These are phyloP conservation scores for Monosporozyma unispora DNA, from an alignment of 805 yeast genomes.

Conservation along the genomic window DNA sequence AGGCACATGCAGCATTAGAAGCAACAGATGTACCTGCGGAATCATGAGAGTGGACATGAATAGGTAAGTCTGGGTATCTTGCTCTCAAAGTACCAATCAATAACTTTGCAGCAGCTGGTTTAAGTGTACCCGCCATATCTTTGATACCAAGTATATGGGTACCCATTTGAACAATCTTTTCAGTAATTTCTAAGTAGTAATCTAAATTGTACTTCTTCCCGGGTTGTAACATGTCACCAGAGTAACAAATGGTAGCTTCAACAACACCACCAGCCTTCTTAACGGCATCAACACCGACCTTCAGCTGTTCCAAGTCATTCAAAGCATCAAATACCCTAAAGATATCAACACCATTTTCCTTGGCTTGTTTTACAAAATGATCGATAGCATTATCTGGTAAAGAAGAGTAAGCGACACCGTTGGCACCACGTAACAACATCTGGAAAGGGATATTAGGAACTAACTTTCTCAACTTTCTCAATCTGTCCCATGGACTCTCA, in stretches of 20 bases:
- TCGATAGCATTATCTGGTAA: slow-evolving; percentile 98
- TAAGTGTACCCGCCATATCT: slow-evolving; percentile 99
- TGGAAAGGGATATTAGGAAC: slow-evolving; percentile 99
- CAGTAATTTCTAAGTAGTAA: slow-evolving; percentile 77
- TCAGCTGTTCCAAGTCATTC: slow-evolving; percentile 91
- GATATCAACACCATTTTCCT: slow-evolving; percentile 91
- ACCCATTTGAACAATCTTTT: slow-evolving; percentile 82
- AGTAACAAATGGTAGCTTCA: slow-evolving; percentile 96
- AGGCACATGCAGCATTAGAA: slow-evolving; percentile 87
- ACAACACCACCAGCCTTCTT: slow-evolving; percentile 98
- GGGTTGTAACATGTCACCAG: slow-evolving; percentile 95
- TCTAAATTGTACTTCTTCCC: slow-evolving; percentile 93
- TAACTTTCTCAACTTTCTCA: slow-evolving; percentile 72
- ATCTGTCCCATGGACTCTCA: slow-evolving; percentile 98
- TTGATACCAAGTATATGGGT: slow-evolving; percentile 95
- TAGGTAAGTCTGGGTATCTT: slow-evolving; percentile 86
- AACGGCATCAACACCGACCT: slow-evolving; percentile 98
- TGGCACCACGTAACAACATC: slow-evolving; percentile 98
- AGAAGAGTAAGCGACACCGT: slow-evolving; percentile 97
- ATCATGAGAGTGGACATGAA: slow-evolving; percentile 98
- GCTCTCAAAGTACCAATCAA: slow-evolving; percentile 75
- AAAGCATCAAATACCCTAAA: slow-evolving; percentile 97
- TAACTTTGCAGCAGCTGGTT: slow-evolving; percentile 84
- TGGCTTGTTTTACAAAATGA: slow-evolving; percentile 91
- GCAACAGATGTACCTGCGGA: slow-evolving; percentile 99